These are phyloP conservation scores for Tetracladium setigerum DNA, from an alignment of 495 filamentous ascomycete genomes.

Conservation along the genomic window DNA sequence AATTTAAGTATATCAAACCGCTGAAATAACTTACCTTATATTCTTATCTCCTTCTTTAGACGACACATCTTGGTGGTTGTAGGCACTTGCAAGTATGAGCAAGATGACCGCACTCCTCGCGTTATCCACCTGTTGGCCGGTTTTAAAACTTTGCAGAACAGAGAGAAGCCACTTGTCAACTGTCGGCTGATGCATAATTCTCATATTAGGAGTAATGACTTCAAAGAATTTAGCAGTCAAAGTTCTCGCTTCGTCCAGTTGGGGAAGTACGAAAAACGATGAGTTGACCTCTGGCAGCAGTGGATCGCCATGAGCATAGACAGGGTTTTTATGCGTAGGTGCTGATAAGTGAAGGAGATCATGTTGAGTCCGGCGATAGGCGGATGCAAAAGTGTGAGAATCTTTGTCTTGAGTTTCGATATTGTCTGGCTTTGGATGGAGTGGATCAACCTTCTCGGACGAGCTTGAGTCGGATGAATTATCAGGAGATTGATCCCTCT, in stretches of 20 bases:
- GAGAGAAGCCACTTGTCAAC: conserved; percentile 26
- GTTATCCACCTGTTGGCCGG: neutral
- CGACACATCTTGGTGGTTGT: neutral
- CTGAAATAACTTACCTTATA: neutral
- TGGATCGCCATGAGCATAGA: conserved; percentile 25
- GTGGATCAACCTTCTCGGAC: neutral
- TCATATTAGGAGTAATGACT: conserved; percentile 25
- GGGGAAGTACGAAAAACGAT: conserved; percentile 20
- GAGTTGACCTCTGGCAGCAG: conserved; percentile 21
- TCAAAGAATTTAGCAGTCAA: conserved; percentile 29
- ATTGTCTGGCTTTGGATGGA: neutral
- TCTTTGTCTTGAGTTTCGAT: neutral
- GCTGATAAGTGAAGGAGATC: neutral
- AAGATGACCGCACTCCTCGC: neutral
- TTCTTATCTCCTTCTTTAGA: conserved; percentile 6
- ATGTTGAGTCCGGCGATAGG: neutral
- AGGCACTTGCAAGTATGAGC: too few species aligned
- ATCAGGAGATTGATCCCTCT: neutral
- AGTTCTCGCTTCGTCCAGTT: conserved; percentile 15
- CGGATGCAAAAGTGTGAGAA: neutral
- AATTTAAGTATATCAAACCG: neutral
- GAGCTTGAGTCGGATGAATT: neutral
- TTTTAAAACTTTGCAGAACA: conserved; percentile 18
- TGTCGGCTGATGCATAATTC: conserved; percentile 30
- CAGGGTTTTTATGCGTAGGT: conserved; percentile 9